Percentiles rank a stretch among this genome's conserved stretches.
Evolutionary conservation across 129 eudicot species (phyloP).

Genomic region (Helichrysum umbraculigerum): DNA sequence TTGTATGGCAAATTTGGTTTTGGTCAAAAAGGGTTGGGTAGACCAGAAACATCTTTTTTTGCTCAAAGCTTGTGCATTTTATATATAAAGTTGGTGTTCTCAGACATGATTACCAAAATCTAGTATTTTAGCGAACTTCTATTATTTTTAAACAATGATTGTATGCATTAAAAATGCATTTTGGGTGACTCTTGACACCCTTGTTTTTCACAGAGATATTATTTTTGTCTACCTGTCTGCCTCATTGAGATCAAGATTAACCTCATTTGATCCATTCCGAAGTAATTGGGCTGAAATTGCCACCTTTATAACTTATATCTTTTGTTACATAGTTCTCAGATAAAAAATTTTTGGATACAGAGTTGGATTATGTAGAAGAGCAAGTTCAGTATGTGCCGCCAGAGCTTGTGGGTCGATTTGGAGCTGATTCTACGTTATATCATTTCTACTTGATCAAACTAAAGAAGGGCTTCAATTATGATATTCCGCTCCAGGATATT

Average conservation of each 20-base stretch:
- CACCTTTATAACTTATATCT: background rate
- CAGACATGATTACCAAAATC: too few relatives aligned
- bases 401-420: constrained; percentile 51
- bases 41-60: background rate
- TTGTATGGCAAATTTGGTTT: too few relatives aligned
- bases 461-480: constrained; percentile 30
- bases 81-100: background rate
- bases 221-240: background rate
- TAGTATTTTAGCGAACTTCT: too few relatives aligned
- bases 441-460: constrained; percentile 58
- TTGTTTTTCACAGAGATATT: background rate
- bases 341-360: constrained; percentile 32
- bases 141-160: too few relatives aligned
- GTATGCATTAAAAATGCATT: background rate
- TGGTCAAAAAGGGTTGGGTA: background rate
- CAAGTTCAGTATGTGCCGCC: constrained; percentile 47
- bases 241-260: background rate
- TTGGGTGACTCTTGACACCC: background rate
- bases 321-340: background rate
- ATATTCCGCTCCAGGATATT: constrained; percentile 43
- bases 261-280: background rate
- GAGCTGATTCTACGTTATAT: constrained; percentile 32
- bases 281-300: background rate
- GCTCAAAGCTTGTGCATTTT: background rate
- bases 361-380: constrained; percentile 39